A percentile compares a stretch with the other conserved stretches of the same genome.
phyloP scores from a whole-genome alignment of 2,329 filamentous ascomycete genomes.

The Ophiostoma fasciatum region DNA sequence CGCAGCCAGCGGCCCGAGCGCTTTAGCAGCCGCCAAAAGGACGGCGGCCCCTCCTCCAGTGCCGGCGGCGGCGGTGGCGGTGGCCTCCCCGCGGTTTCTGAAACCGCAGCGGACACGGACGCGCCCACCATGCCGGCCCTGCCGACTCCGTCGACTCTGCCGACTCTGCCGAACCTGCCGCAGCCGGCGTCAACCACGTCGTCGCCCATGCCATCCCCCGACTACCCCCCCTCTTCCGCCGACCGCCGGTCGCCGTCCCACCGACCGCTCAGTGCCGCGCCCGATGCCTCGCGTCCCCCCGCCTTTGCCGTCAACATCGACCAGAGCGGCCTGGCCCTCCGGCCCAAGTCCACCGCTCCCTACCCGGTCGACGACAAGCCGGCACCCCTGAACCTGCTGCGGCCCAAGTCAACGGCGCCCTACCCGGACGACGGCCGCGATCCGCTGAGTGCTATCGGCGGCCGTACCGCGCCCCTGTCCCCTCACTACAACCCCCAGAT shows the following conservation, averaged over 20 bases:
- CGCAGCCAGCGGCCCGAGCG: slow-evolving; percentile 45
- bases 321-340: slow-evolving; percentile 18
- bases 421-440: slow-evolving; percentile 44
- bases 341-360: slow-evolving; percentile 45
- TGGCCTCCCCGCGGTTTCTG: slow-evolving; percentile 34
- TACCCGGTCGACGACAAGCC: slow-evolving; percentile 57
- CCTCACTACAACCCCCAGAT: slow-evolving; percentile 31
- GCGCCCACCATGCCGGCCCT: slow-evolving; percentile 17
- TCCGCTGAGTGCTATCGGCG: no score
- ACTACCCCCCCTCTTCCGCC: slow-evolving; percentile 27
- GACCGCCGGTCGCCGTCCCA: slow-evolving; percentile 20
- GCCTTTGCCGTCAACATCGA: slow-evolving; percentile 38
- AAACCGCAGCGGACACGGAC: no score
- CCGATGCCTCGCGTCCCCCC: slow-evolving; percentile 26
- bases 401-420: slow-evolving; percentile 32
- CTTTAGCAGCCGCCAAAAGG: slow-evolving; percentile 27
- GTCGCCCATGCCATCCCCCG: no score
- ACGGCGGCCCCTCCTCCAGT: slow-evolving; percentile 17
- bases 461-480: slow-evolving; percentile 17
- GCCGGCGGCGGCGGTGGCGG: no score
- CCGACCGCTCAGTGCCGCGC: slow-evolving; percentile 26
- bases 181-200: no score
- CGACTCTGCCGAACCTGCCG: slow-evolving; percentile 6
- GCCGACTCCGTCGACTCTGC: no score
- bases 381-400: slow-evolving; percentile 28